phyloP scores from a whole-genome alignment of 257 asterid species.

The Solanum sitiens region DNA sequence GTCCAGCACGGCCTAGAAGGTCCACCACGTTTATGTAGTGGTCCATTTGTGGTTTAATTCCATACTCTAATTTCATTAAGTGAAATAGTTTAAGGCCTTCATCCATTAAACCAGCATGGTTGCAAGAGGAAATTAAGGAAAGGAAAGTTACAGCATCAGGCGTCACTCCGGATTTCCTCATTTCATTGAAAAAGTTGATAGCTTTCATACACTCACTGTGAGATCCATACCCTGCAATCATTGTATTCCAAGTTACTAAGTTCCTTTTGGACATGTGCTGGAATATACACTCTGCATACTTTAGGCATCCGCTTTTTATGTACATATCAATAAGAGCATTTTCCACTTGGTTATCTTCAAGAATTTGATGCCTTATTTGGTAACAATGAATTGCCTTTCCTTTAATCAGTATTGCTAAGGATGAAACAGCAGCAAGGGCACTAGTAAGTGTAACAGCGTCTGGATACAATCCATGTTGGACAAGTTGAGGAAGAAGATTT shows the following conservation, averaged over 20 bases:
- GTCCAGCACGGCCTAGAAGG: slow-evolving; percentile 67
- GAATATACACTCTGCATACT: slow-evolving; percentile 41
- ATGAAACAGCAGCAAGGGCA: slow-evolving; percentile 56
- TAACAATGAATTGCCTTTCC: slow-evolving; percentile 67
- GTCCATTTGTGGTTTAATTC: slow-evolving; percentile 48
- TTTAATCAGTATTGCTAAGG: slow-evolving; percentile 46
- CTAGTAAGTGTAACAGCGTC: slow-evolving; percentile 53
- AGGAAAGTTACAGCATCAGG: slow-evolving; percentile 80
- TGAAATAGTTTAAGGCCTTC: slow-evolving; percentile 45
- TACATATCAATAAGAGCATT: slow-evolving; percentile 72
- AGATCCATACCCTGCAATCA: slow-evolving; percentile 78
- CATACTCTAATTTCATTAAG: slow-evolving; percentile 38
- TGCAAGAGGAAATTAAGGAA: slow-evolving; percentile 74
- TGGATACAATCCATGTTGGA: slow-evolving; percentile 40
- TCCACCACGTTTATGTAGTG: slow-evolving; percentile 65
- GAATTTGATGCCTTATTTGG: slow-evolving; percentile 30
- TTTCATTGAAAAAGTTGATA: slow-evolving; percentile 38
- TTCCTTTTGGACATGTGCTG: slow-evolving; percentile 31
- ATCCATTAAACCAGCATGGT: slow-evolving; percentile 54
- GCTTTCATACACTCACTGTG: slow-evolving; percentile 64
- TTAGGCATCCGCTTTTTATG: slow-evolving; percentile 61
- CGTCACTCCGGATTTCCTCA: slow-evolving; percentile 32
- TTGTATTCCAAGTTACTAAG: slow-evolving; percentile 64
- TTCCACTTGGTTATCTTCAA: slow-evolving; percentile 46
- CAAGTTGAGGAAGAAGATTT: slow-evolving; percentile 46